Evolutionary conservation across 176 grass and related monocot genomes (phyloP), one percentile per base, ranked within the genome.

Genomic region (Areca catechu): DNA sequence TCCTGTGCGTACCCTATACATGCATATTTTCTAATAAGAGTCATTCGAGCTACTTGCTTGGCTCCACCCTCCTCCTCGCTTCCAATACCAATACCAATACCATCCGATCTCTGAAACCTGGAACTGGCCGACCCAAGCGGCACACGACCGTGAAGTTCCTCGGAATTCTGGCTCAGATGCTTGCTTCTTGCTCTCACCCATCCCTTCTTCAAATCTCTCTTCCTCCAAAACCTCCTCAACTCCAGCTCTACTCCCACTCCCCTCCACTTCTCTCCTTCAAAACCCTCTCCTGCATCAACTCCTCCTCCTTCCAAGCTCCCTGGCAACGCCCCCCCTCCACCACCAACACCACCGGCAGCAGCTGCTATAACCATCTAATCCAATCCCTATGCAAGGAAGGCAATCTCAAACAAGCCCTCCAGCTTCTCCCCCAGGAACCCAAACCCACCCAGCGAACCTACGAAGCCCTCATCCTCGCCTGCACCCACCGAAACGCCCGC

Each of bases 391-490:
- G 83, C 83, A 79, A 66, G 28, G 58, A 66, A 60, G 86, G 83
- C 4, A 34, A 71, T 71, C 71, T 90, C 68, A 25, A 66, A 24
- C 74, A 15, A 3, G 86, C 83, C 25, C 73, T 80, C 15, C 37
- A 79, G 55, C 83, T 96, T 50, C 71, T 87, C 48, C 76, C 66
- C 69, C 51, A 57, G 16, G 71, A 86, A 19, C 91, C 74, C 65
- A 66, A 63, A n/a, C 91, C 86, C 2, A 79, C 74, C 52, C 86
- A 90, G 67, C 86, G 83, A 20, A 87, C 91, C 34, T 96, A 90
- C 68, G 80, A 96, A 52, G 66, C 74, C 54, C 77, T 90, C 47
- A 82, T 96, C 54, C 63, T 61, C 49, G 80, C 72, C 52, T 85
- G 71, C 59, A 63, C 73, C 57, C 50, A 57, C 48, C 69, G 56